Conservation (phyloP, 257 asterid genomes). For the Asclepias syriaca region DNA sequence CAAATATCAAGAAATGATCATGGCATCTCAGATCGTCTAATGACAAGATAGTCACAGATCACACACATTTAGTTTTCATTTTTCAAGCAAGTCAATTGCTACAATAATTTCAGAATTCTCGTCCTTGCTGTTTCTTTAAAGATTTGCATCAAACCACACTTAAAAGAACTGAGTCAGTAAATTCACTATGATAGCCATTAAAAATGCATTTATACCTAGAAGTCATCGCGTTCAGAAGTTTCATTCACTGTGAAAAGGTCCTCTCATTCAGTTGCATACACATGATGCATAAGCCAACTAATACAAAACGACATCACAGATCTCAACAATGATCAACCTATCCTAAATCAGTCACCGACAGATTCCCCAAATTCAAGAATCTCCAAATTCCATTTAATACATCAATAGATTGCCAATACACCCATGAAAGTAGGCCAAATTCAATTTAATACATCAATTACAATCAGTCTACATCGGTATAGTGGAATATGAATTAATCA, state of each 20-base stretch:
- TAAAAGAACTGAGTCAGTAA: not conserved
- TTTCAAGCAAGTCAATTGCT: not conserved
- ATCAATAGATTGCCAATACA: not conserved
- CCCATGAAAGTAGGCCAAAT: not conserved
- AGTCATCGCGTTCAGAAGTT: no score
- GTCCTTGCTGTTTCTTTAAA: not conserved
- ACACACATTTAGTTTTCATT: not conserved
- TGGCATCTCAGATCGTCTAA: not conserved
- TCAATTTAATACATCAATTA: not conserved
- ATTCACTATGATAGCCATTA: not conserved
- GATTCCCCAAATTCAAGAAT: not conserved
- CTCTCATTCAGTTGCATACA: not conserved
- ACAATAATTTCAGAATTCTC: not conserved
- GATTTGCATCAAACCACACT: not conserved
- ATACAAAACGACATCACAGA: not conserved
- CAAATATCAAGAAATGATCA: not conserved
- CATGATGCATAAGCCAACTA: not conserved
- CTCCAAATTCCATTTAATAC: no score
- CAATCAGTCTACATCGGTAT: not conserved
- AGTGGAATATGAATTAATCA: not conserved
- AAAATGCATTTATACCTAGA: no score
- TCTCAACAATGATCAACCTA: not conserved
- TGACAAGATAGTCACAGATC: not conserved
- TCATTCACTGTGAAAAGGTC: no score
- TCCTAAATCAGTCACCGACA: not conserved